Conservation (phyloP, 805 yeast species). For the Pichia paraexigua region DNA sequence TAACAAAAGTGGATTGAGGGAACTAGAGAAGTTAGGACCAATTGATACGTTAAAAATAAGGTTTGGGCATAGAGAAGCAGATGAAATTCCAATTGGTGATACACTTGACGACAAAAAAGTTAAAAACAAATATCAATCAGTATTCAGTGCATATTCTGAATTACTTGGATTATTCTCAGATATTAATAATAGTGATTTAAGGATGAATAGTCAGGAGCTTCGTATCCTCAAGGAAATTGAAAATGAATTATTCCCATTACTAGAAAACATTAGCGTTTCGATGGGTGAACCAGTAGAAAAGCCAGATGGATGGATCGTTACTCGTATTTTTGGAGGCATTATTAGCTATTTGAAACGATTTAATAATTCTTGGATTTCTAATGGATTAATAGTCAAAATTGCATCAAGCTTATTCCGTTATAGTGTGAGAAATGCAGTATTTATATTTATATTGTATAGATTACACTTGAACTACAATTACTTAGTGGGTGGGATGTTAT, state of each 20-base stretch:
- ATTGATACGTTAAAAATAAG: background rate
- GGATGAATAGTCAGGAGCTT: background rate
- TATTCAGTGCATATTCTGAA: background rate
- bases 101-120: too few relatives aligned
- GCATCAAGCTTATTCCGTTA: background rate
- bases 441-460: background rate
- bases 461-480: background rate
- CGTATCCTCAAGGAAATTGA: background rate
- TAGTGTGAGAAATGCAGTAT: background rate
- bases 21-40: constrained; percentile 1
- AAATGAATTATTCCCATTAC: background rate
- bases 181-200: background rate
- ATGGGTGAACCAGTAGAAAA: background rate
- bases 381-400: background rate
- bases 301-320: background rate
- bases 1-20: constrained; percentile 29
- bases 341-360: background rate
- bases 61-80: background rate
- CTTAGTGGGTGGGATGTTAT: background rate
- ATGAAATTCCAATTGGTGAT: background rate
- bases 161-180: background rate
- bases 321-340: background rate
- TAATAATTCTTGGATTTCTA: background rate
- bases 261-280: background rate
- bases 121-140: background rate